Evolutionary conservation across 495 filamentous ascomycete species (phyloP).

Genomic region (Amorphotheca resinae): DNA sequence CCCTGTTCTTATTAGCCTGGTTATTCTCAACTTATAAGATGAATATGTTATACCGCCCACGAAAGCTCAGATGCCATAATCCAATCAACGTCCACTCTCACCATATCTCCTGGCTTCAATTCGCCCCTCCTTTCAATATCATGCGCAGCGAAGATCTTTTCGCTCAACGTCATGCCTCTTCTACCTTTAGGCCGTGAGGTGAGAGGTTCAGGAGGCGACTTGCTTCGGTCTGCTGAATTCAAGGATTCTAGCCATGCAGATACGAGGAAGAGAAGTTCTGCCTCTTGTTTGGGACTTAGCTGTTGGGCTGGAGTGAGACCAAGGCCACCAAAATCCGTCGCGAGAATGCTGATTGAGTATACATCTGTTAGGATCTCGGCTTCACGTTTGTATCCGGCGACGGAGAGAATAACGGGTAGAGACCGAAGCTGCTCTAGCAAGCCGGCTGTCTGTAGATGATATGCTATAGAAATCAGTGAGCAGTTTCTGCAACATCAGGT

Average conservation of each 20-base stretch:
- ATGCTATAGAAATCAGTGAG: neutral
- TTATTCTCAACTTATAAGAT: neutral
- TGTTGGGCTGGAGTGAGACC: neutral
- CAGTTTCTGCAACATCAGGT: neutral
- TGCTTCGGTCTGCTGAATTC: constrained; percentile 26
- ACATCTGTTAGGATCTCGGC: constrained; percentile 2
- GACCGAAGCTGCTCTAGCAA: neutral
- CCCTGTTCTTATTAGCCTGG: constrained; percentile 14
- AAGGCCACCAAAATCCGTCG: constrained; percentile 3
- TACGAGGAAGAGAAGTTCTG: constrained; percentile 13
- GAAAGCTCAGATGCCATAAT: constrained; percentile 29
- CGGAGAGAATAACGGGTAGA: neutral
- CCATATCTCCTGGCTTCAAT: constrained; percentile 27
- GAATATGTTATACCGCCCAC: constrained; percentile 24
- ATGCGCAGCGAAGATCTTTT: constrained; percentile 32
- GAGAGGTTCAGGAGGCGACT: constrained; percentile 4
- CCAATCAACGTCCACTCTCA: constrained; percentile 33
- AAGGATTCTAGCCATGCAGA: constrained; percentile 28
- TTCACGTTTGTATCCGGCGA: neutral
- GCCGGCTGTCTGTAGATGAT: neutral
- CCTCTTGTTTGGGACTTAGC: neutral
- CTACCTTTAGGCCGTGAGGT: constrained; percentile 17
- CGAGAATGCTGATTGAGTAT: neutral
- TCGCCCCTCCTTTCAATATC: constrained; percentile 24
- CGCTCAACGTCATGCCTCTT: constrained; percentile 29